Conservation (phyloP, 306 rosid species). For the Abrus precatorius region DNA sequence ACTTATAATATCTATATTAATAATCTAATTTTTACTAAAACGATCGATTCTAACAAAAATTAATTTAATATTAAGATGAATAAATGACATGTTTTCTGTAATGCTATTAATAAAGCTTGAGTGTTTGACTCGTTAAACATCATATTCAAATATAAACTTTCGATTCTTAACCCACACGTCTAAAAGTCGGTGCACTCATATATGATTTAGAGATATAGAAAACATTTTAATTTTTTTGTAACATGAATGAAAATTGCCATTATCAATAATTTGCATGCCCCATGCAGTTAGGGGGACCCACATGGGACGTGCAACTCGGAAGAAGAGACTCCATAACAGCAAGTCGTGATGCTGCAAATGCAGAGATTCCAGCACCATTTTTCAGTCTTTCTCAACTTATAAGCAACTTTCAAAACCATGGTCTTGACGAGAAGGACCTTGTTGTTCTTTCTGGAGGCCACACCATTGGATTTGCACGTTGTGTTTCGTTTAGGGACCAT, state of each 20-base stretch:
- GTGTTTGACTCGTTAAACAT: background rate
- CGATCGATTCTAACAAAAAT: too few relatives aligned
- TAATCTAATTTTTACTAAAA: too few relatives aligned
- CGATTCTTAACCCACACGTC: too few relatives aligned
- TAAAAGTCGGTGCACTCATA: background rate
- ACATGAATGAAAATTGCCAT: too few relatives aligned
- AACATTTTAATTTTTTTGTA: background rate
- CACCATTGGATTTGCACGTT: conserved; percentile 55
- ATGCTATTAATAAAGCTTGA: background rate
- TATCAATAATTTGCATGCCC: too few relatives aligned
- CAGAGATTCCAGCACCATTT: conserved; percentile 52
- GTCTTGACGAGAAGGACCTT: conserved; percentile 57
- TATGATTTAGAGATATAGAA: too few relatives aligned
- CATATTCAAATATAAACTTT: too few relatives aligned
- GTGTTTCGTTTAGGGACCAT: conserved; percentile 36
- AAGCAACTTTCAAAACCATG: conserved; percentile 49
- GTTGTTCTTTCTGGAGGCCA: conserved; percentile 60
- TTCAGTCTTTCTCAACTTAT: conserved; percentile 48
- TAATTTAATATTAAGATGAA: too few relatives aligned
- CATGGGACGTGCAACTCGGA: conserved; percentile 59
- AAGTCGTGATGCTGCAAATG: conserved; percentile 45
- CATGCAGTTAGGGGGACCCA: conserved; percentile 65
- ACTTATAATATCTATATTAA: too few relatives aligned
- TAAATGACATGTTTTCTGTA: too few relatives aligned
- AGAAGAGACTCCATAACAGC: conserved; percentile 68